Evolutionary conservation across 129 eudicot species (phyloP).

Genomic region (Deinandra increscens): DNA sequence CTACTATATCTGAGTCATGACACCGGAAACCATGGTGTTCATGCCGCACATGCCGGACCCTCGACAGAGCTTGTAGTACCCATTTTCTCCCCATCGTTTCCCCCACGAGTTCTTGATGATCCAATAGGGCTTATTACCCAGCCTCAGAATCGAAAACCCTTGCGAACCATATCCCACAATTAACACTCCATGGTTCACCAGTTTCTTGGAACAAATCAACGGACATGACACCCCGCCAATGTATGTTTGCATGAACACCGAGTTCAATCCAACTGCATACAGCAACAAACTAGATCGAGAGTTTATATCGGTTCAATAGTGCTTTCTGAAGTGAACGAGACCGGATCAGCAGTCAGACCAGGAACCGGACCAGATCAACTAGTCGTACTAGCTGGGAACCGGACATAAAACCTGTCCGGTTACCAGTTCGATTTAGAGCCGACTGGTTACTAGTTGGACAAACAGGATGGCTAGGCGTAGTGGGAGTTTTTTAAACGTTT

Average conservation of each 20-base stretch:
- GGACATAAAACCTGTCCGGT: too few species aligned
- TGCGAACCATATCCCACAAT: slow-evolving; percentile 77
- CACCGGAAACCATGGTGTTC: slow-evolving; percentile 85
- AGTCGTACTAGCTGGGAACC: too few species aligned
- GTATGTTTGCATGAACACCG: slow-evolving; percentile 95
- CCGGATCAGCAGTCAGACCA: too few species aligned
- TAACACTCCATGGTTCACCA: slow-evolving; percentile 78
- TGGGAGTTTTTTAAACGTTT: too few species aligned
- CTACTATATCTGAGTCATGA: slow-evolving; percentile 36
- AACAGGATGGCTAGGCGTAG: too few species aligned
- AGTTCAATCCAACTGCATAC: slow-evolving; percentile 66
- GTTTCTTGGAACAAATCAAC: slow-evolving; percentile 64
- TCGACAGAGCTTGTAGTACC: slow-evolving; percentile 68
- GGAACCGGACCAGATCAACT: too few species aligned
- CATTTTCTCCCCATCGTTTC: slow-evolving; percentile 74
- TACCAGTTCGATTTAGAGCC: too few species aligned
- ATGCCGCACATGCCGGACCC: slow-evolving; percentile 88
- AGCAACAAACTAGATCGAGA: neutral
- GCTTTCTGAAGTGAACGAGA: too few species aligned
- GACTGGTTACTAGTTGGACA: too few species aligned
- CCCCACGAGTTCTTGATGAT: slow-evolving; percentile 97
- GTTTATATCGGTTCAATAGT: too few species aligned
- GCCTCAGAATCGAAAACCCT: slow-evolving; percentile 78
- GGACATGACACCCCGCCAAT: slow-evolving; percentile 95
- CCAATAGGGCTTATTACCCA: slow-evolving; percentile 81